These are phyloP conservation scores for Pleurostoma richardsiae DNA, from an alignment of 2,329 filamentous ascomycete species.

Conservation along the genomic window DNA sequence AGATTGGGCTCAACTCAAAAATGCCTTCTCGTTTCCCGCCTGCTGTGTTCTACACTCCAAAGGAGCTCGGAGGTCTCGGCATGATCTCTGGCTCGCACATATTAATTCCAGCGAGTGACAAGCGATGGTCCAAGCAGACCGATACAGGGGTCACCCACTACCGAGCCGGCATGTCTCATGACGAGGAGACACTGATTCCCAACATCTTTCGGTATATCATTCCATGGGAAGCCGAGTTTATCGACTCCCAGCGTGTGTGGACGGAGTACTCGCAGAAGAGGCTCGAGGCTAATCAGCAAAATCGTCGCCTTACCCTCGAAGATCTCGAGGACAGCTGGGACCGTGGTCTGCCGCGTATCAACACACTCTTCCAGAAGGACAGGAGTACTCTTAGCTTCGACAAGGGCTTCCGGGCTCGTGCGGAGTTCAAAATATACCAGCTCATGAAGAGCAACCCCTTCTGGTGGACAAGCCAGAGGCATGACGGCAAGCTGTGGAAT, in stretches of 20 bases:
- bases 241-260: conserved; percentile 98
- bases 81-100: conserved; percentile 99
- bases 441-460: conserved; percentile 99
- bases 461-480: conserved; percentile 97
- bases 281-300: conserved; percentile 94
- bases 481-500: conserved; percentile 97
- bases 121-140: conserved; percentile 97
- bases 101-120: conserved; percentile 93
- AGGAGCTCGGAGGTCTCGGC: conserved; percentile 91
- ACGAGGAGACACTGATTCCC: conserved; percentile 94
- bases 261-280: conserved; percentile 99
- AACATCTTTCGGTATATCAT: conserved; percentile 99
- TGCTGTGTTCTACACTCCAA: conserved; percentile 97
- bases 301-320: conserved; percentile 87
- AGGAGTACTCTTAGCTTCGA: conserved; percentile 95
- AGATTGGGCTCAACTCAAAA: conserved; percentile 98
- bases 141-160: conserved; percentile 97
- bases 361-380: conserved; percentile 98
- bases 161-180: conserved; percentile 94
- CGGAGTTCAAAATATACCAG: conserved; percentile 98
- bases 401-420: conserved; percentile 92
- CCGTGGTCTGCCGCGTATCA: conserved; percentile 93
- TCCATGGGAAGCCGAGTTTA: conserved; percentile 98
- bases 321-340: conserved; percentile 99
- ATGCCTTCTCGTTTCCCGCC: conserved; percentile 99